phyloP scores from a whole-genome alignment of 371 early-diverging fungal species.

The Dichotomocladium elegans region DNA sequence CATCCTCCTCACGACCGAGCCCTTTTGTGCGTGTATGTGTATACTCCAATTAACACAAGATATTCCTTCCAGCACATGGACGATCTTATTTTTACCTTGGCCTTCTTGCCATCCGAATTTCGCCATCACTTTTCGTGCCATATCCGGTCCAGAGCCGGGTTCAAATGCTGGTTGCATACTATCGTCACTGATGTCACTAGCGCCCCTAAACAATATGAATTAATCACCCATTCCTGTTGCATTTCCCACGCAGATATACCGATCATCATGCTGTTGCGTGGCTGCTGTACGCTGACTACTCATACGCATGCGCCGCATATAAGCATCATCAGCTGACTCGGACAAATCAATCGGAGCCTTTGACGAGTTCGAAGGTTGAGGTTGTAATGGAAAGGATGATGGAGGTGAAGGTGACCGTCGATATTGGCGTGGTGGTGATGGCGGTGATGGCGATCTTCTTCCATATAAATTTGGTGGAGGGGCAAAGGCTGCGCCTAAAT shows the following conservation, averaged over 20 bases:
- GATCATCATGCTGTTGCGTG: not conserved
- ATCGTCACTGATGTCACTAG: not conserved
- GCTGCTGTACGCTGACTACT: slow-evolving; percentile 1
- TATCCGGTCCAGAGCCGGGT: slow-evolving; percentile 20
- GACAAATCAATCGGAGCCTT: slow-evolving; percentile 27
- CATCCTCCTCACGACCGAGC: slow-evolving; percentile 31
- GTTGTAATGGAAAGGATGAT: not conserved
- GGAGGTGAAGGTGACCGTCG: slow-evolving; percentile 5
- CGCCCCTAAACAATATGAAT: not conserved
- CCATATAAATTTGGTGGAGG: slow-evolving; percentile 21
- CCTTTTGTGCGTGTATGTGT: too few species aligned
- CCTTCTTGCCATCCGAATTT: slow-evolving; percentile 41
- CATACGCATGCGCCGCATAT: slow-evolving; percentile 50
- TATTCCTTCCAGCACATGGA: too few species aligned
- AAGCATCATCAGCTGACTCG: slow-evolving; percentile 71
- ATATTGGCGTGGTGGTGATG: slow-evolving; percentile 3
- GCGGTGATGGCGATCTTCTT: slow-evolving; percentile 3
- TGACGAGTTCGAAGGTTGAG: too few species aligned
- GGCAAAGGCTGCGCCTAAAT: slow-evolving; percentile 20
- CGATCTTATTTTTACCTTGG: slow-evolving; percentile 33
- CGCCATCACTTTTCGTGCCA: slow-evolving; percentile 31
- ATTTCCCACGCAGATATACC: too few species aligned
- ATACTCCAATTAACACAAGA: too few species aligned
- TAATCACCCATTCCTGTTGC: not conserved
- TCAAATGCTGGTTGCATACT: slow-evolving; percentile 3